Evolutionary conservation across 2,329 filamentous ascomycete species (phyloP).

Genomic region (Fusarium dlaminii): DNA sequence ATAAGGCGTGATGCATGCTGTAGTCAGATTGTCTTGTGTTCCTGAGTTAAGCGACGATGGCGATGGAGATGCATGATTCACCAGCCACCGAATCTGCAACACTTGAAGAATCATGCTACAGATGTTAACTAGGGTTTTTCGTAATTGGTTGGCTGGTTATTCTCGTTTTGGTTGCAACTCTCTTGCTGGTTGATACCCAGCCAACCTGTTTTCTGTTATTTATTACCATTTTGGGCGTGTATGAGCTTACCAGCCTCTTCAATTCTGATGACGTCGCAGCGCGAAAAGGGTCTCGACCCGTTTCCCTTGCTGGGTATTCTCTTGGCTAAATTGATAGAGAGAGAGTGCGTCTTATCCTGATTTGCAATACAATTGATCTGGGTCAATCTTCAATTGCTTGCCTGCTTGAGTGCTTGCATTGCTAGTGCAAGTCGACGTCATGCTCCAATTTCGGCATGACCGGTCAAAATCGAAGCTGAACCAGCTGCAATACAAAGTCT

Average conservation of each 20-base stretch:
- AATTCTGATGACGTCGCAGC: slow-evolving; percentile 25
- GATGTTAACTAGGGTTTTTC: neutral
- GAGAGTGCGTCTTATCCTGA: neutral
- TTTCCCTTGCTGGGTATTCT: neutral
- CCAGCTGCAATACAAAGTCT: neutral
- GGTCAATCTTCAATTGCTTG: neutral
- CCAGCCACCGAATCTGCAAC: slow-evolving; percentile 21
- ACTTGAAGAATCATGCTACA: neutral
- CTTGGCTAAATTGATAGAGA: neutral
- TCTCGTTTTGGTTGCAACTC: neutral
- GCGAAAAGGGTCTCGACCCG: slow-evolving; percentile 2
- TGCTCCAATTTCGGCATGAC: slow-evolving; percentile 21
- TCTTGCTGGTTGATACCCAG: slow-evolving; percentile 13
- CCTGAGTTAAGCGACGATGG: slow-evolving; percentile 19
- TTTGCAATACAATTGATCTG: neutral
- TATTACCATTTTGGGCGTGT: slow-evolving; percentile 18
- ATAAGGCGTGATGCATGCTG: neutral
- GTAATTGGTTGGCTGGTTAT: neutral
- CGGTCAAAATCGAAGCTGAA: neutral
- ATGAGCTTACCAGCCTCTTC: slow-evolving; percentile 22
- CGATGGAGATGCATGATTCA: neutral
- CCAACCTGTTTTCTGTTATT: slow-evolving; percentile 24
- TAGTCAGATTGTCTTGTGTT: slow-evolving; percentile 11
- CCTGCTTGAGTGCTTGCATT: slow-evolving; percentile 33
- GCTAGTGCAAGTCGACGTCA: slow-evolving; percentile 25